Base-by-base conservation (phyloP, 371 early-diverging fungal species). In the Mortierella sp. region DNA sequence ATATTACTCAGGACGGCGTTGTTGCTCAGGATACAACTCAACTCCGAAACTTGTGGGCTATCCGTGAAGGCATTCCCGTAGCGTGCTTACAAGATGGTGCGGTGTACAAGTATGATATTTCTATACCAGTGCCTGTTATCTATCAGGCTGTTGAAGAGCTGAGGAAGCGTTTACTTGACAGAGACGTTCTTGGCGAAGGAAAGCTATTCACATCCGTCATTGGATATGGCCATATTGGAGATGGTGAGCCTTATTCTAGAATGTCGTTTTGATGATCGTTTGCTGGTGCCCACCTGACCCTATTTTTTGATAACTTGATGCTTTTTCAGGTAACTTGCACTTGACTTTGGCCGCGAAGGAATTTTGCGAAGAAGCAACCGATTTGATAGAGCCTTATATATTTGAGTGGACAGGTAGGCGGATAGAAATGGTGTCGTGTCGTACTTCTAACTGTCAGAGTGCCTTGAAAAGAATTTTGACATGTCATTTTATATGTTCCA, bases 1-100 rank as follows among this genome's bases (percentile, higher is more conserved):
- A 88, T 24, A 76, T 93, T 22, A 94, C 94, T 0, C 89, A 89
- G 63, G 96, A 98, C 73, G 98, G 99, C 32, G 94, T 93, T 5
- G 87, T 98, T 14, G 97, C 98, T 9, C 97, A 97, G 76, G 96
- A 94, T 81, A 90, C 90, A 24, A 88, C 94, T n/a, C 93, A 93
- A 72, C 88, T 90, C 28, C 73, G 78, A 2, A 88, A 84, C 55
- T 83, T 99, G 68, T 99, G 99, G 99, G 79, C 88, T 37, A 89
- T 97, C 72, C 93, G 99, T 64, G 99, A 99, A 86, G 90, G 92
- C 58, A 96, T 99, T 69, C 94, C 98, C 14, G 97, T 97, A 78
- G 96, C 97, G 2, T 89, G 94, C 49, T 90, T 92, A 18, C 94
- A 94, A 75, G 93, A 93, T 32, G 94, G 96, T 20, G 88, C 93